Evolutionary conservation across 2,329 filamentous ascomycete genomes (phyloP).

Genomic region (Trichoderma brevicompactum): DNA sequence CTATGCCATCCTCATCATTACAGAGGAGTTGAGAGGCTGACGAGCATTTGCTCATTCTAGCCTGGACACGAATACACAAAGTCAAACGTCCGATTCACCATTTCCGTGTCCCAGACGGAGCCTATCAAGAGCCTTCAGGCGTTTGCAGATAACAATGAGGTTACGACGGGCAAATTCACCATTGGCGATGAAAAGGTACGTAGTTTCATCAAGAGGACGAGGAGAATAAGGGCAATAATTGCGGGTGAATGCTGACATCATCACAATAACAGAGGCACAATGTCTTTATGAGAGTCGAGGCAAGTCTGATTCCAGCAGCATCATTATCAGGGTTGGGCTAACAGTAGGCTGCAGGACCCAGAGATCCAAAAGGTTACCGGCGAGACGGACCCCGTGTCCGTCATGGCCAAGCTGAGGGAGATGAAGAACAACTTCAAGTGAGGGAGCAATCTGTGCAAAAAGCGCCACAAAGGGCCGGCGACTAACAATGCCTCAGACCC

Average conservation of each 20-base stretch:
- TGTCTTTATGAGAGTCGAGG: slow-evolving; percentile 89
- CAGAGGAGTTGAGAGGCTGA: not conserved
- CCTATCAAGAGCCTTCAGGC: slow-evolving; percentile 75
- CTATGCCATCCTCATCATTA: too few species aligned
- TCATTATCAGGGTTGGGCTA: slow-evolving; percentile 6
- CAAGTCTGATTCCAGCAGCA: slow-evolving; percentile 47
- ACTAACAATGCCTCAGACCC: slow-evolving; percentile 34
- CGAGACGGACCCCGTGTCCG: slow-evolving; percentile 76
- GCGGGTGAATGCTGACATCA: not conserved
- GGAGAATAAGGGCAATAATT: not conserved
- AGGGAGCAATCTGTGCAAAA: slow-evolving; percentile 40
- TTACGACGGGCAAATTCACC: slow-evolving; percentile 95
- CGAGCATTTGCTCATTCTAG: slow-evolving; percentile 46
- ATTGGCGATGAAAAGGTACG: slow-evolving; percentile 94
- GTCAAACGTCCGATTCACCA: slow-evolving; percentile 85
- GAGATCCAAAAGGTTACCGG: slow-evolving; percentile 83
- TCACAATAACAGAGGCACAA: slow-evolving; percentile 72
- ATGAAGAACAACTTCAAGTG: slow-evolving; percentile 83
- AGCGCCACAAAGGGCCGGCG: not conserved
- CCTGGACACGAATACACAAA: slow-evolving; percentile 99
- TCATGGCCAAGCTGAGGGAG: slow-evolving; percentile 84
- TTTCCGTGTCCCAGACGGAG: slow-evolving; percentile 74
- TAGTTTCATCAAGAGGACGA: not conserved
- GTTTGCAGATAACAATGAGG: slow-evolving; percentile 77
- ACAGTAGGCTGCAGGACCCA: slow-evolving; percentile 63